These are phyloP conservation scores for Ustilago vetiveriae DNA, from an alignment of 1,284 basidiomycete species.

Conservation along the genomic window DNA sequence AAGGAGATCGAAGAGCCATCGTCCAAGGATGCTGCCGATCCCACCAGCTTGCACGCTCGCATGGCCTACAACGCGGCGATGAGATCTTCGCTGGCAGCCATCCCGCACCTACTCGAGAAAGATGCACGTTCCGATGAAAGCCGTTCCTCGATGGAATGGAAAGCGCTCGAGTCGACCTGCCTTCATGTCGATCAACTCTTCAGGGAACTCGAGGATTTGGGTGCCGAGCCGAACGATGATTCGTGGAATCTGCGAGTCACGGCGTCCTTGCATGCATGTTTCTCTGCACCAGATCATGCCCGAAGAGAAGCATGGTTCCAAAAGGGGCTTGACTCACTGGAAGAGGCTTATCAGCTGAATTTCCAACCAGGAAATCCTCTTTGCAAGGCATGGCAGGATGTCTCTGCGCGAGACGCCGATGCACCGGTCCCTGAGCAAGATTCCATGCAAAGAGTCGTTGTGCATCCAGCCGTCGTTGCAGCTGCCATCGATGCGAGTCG, in stretches of 20 bases:
- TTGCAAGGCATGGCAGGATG: not conserved
- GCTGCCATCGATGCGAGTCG: conserved; percentile 28
- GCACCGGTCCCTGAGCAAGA: not conserved
- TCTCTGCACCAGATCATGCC: not conserved
- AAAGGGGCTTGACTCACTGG: conserved; percentile 5
- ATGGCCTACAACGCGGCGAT: conserved; percentile 42
- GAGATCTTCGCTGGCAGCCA: conserved; percentile 1
- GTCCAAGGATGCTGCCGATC: not conserved
- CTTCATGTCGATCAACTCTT: conserved; percentile 21
- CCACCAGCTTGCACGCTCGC: conserved; percentile 15
- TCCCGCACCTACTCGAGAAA: not conserved
- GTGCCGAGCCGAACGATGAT: conserved; percentile 25
- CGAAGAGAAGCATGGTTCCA: conserved; percentile 1
- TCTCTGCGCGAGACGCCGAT: not conserved
- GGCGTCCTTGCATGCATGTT: conserved; percentile 13
- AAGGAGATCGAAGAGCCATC: not conserved
- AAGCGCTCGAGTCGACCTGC: not conserved
- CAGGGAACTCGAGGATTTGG: conserved; percentile 24
- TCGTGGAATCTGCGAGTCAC: conserved; percentile 29
- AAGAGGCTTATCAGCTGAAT: conserved; percentile 4
- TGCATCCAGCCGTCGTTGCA: conserved; percentile 16
- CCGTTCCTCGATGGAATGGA: not conserved
- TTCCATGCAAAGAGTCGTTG: not conserved
- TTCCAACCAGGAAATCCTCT: conserved; percentile 2
- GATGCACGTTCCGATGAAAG: not conserved